A percentile compares a stretch with the other conserved stretches of the same genome.
phyloP scores from a whole-genome alignment of 495 filamentous ascomycete species.

The Entonaema liquescens region DNA sequence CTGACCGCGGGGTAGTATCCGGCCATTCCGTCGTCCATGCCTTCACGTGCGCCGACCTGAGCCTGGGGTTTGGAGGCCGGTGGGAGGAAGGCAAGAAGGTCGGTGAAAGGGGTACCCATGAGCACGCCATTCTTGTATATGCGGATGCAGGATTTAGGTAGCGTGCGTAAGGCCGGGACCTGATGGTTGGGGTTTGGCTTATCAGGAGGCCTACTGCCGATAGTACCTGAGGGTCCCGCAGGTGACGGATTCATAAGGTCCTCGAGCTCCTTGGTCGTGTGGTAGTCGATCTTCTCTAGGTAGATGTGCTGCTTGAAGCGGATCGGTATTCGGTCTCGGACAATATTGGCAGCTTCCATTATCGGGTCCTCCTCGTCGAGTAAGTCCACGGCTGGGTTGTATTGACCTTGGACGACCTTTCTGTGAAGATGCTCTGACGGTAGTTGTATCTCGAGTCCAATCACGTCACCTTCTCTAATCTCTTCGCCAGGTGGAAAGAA shows the following conservation, averaged over 20 bases:
- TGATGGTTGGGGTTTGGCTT: conserved; percentile 75
- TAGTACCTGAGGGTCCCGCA: conserved; percentile 53
- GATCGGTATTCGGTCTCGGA: conserved; percentile 93
- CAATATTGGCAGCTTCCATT: conserved; percentile 71
- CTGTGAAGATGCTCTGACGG: conserved; percentile 85
- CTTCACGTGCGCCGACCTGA: conserved; percentile 78
- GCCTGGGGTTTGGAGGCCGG: conserved; percentile 82
- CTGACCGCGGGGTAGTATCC: conserved; percentile 96
- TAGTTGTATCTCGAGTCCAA: conserved; percentile 91
- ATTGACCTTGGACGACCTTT: conserved; percentile 85
- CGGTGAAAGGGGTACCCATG: conserved; percentile 87
- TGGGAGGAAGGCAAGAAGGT: conserved; percentile 90
- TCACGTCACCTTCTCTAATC: conserved; percentile 85
- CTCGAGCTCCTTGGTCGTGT: conserved; percentile 86
- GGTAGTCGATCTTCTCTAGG: conserved; percentile 95
- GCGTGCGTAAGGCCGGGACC: conserved; percentile 75
- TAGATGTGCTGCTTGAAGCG: conserved; percentile 91
- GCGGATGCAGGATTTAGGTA: conserved; percentile 85
- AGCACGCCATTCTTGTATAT: conserved; percentile 90
- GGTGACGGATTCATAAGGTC: conserved; percentile 80
- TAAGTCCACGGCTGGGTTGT: conserved; percentile 81
- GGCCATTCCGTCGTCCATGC: conserved; percentile 89
- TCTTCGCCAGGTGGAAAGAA: conserved; percentile 80
- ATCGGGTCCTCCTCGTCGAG: conserved; percentile 63
- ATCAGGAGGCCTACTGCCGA: conserved; percentile 53